Evolutionary conservation across 2,329 filamentous ascomycete species (phyloP).

Genomic region (Pochonia chlamydosporia): DNA sequence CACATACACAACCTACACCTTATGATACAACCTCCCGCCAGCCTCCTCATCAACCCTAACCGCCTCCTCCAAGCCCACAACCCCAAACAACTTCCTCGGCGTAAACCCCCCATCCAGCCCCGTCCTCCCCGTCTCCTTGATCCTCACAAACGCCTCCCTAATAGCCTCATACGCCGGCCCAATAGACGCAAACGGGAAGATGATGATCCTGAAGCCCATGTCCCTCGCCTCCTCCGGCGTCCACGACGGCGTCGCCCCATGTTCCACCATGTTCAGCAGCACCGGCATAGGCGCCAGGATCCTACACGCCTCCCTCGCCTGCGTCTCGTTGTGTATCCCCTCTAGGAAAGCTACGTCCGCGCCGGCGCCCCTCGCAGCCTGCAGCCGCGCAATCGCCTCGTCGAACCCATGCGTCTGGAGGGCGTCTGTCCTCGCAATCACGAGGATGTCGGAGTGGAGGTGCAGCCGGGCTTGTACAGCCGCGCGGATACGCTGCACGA

Average conservation of each 20-base stretch:
- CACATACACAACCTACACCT: slow-evolving; percentile 5
- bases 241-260: slow-evolving; percentile 48
- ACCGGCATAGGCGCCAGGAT: slow-evolving; percentile 44
- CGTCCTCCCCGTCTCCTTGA: slow-evolving; percentile 29
- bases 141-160: slow-evolving; percentile 25
- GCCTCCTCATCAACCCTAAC: slow-evolving; percentile 37
- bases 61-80: slow-evolving; percentile 43
- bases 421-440: slow-evolving; percentile 61
- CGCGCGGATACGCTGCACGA: slow-evolving; percentile 50
- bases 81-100: slow-evolving; percentile 41
- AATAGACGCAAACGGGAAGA: slow-evolving; percentile 46
- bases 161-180: slow-evolving; percentile 41
- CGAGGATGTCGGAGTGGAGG: slow-evolving; percentile 49
- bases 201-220: slow-evolving; percentile 54
- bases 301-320: slow-evolving; percentile 39
- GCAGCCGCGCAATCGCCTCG: slow-evolving; percentile 45
- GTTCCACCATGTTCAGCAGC: slow-evolving; percentile 52
- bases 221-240: slow-evolving; percentile 45
- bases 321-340: slow-evolving; percentile 44
- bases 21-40: slow-evolving; percentile 7
- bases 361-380: slow-evolving; percentile 44
- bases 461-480: slow-evolving; percentile 43
- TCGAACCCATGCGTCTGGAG: slow-evolving; percentile 52
- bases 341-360: slow-evolving; percentile 58
- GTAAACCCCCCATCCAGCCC: slow-evolving; percentile 35